Conservation (phyloP, 2,329 filamentous ascomycete species). For the Beauveria pseudobassiana region DNA sequence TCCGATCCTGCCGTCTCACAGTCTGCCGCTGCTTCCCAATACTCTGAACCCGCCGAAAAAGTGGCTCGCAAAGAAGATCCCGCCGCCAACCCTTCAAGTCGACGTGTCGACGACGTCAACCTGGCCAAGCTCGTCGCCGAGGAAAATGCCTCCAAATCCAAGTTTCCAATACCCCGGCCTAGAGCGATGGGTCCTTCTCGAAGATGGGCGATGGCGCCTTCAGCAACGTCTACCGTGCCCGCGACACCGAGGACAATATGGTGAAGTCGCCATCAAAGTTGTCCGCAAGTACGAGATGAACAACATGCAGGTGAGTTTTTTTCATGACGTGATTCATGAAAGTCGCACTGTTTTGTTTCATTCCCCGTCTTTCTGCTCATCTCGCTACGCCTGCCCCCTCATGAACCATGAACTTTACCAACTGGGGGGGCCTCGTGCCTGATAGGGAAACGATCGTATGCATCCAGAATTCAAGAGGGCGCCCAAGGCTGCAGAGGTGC, state of each 20-base stretch:
- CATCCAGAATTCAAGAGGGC: slow-evolving; percentile 95
- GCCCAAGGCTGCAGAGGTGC: slow-evolving; percentile 96
- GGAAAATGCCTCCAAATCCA: slow-evolving; percentile 77
- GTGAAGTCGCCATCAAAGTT: slow-evolving; percentile 94
- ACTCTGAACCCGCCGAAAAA: slow-evolving; percentile 54
- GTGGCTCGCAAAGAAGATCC: slow-evolving; percentile 21
- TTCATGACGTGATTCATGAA: slow-evolving; percentile 13
- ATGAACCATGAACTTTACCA: slow-evolving; percentile 39
- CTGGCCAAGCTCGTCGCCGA: slow-evolving; percentile 84
- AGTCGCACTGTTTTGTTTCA: slow-evolving; percentile 4
- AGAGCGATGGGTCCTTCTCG: slow-evolving; percentile 67
- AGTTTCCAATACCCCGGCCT: slow-evolving; percentile 56
- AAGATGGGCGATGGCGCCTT: slow-evolving; percentile 98
- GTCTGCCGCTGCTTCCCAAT: slow-evolving; percentile 55
- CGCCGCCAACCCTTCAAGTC: slow-evolving; percentile 22
- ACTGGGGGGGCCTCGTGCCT: slow-evolving; percentile 36
- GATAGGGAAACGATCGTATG: slow-evolving; percentile 82
- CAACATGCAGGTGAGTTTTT: slow-evolving; percentile 81
- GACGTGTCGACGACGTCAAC: slow-evolving; percentile 53
- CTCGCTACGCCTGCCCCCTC: slow-evolving; percentile 10
- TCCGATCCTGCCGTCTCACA: slow-evolving; percentile 59
- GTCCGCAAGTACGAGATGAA: slow-evolving; percentile 99
- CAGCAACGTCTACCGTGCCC: slow-evolving; percentile 93
- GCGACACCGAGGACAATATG: slow-evolving; percentile 61
- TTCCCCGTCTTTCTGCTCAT: slow-evolving; percentile 4